Base-by-base conservation (phyloP, 495 filamentous ascomycete species). In the Aspergillus sparsus region DNA sequence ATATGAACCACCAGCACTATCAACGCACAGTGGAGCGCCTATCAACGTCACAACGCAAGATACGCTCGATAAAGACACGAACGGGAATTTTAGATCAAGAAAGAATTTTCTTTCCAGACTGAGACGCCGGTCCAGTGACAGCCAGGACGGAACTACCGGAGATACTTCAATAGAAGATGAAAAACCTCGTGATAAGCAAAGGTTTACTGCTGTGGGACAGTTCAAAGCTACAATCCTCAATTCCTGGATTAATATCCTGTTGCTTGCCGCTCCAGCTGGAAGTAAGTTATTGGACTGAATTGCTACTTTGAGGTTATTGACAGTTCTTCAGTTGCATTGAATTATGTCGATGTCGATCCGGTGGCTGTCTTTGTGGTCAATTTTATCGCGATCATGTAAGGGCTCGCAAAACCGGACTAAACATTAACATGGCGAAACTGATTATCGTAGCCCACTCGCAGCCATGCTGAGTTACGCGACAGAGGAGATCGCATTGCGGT, bases 231-330 rank as follows among this genome's bases (percentile, higher is more conserved):
- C 88, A 0, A 53, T 96, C 5, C 82, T 95, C 63, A 84, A 85
- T 62, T 92, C 89, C 1, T 93, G 89, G 83, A 87, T 96, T 66
- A 97, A 97, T 67, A 61, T 96, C 11, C 72, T 97, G 12, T 67
- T 96, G n/a, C 36, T 97, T 13, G 85, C 87, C 42, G 91, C 87
- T 8, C 92, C 92, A 6, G 83, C 84, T 11, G 92, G 92, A 62
- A 80, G 72, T 76, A 64, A 60, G 73, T 67, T 34, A 2, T 52
- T 27, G 1, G 21, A 27, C 21, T 27, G 21, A 27, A 27, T 6
- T 18, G 5, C 2, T 5, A 45, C 15, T 56, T 10, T 46, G 9
- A 52, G 35, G 9, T 44, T 56, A 58, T 63, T 68, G 34, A 68
- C 49, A 10, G 33, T 2, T 39, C 13, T 37, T 18, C 51, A 91